Evolutionary conservation across 192 early-diverging fungal species (phyloP), one percentile per base, ranked within the genome.

Genomic region (Mortierella hygrophila): DNA sequence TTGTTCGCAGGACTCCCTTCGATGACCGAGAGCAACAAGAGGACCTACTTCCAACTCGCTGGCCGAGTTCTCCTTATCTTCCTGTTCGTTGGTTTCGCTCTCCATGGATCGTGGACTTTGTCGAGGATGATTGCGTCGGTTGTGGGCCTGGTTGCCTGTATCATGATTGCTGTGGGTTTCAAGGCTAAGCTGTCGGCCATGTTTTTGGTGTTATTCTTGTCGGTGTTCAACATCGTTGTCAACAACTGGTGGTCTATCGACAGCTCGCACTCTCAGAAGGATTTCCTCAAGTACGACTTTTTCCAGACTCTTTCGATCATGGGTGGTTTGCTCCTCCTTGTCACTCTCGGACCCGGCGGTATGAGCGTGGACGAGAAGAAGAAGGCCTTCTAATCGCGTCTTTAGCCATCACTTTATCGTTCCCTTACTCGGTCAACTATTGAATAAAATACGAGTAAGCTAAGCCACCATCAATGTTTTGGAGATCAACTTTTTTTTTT

Each of bases 251-350:
- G 98, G 98, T 92, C 95, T 6, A 92, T 96, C 57, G 95, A 96
- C 83, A 95, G 94, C 75, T 90, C 90, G 68, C 95, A 95, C 70
- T 93, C 94, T 10, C 94, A 96, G 82, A 90, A 94, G 85, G 97
- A 99, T 76, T 99, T 98, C 88, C 94, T 97, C 79, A 96, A 98
- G 85, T 99, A 98, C 88, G 98, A 99, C 91, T 99, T 99, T 88
- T 99, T 98, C 94, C 98, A 99, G 89, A 99, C 96, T 2, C 89
- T 98, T 70, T 96, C 95, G 18, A 97, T 98, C 90, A 94, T 97
- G 93, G 98, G 98, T 71, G 98, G 98, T 54, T 97, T 99, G 86
- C 91, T 99, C 47, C 89, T 99, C 68, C 92, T 99, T 35, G 95
- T 96, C 83, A 99, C 96, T 84, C 92, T 98, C 69, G 98, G 97